Evolutionary conservation across 176 grass and related monocot genomes (phyloP), one percentile per base, ranked within the genome.

Genomic region (Canna indica): DNA sequence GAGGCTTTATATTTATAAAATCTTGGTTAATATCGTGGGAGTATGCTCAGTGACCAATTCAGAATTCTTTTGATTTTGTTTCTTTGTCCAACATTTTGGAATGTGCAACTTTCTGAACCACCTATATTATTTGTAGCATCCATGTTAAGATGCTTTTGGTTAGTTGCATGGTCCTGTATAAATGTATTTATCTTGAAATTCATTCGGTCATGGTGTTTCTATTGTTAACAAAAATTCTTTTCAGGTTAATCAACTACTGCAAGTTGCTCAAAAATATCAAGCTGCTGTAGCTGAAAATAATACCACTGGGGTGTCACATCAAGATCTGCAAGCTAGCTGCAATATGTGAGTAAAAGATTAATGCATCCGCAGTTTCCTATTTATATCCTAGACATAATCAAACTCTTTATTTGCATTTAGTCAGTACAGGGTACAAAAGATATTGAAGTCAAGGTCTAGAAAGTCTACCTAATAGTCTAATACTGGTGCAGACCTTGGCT

Each of bases 261-360:
- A 93, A 78, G 86, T 90, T 86, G 84, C 89, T 70, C 90, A 94
- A 73, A 99, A 93, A 81, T 99, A 86, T 61, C 95, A 93, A 85
- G n/a, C 86, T 75, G 76, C 76, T 81, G 76, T 61, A 10, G 77
- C 31, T 80, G 90, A 88, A 76, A 87, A 81, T 74, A 87, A 83
- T 24, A 73, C 86, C 32, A 63, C 81, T 84, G 90, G 82, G 14
- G 44, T 87, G 46, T 90, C 86, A 31, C 75, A 85, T 53, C 81
- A 83, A 76, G 86, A 99, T 35, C 81, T 80, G 38, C 95, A 93
- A 72, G 72, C 80, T 30, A 80, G 83, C 66, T 93, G 95, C 78
- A 90, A 90, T 50, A 87, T 94, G 95, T 99, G 69, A 85, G 88
- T 77, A 22, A n/a, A 69, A 35, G 3, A 7, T 44, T 12, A 41